Evolutionary conservation across 495 filamentous ascomycete species (phyloP), one percentile per base, ranked within the genome.

Genomic region (Aspergillus hancockii): DNA sequence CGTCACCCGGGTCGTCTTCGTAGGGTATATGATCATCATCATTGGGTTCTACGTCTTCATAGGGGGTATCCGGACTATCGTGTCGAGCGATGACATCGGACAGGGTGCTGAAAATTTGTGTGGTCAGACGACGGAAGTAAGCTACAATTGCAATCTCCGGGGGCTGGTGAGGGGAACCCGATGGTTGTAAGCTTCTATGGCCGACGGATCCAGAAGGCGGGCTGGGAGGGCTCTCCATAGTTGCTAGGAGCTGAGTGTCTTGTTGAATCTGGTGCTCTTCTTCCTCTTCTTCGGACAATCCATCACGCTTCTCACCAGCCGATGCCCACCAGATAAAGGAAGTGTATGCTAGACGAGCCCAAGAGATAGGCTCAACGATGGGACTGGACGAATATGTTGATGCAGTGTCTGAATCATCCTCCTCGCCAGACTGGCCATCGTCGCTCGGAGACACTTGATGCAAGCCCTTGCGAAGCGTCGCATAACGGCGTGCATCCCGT

Each of bases 291-390:
- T 80, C 72, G 6, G 71, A 68, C 23, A 77, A 64, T 19, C 67
- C 76, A 22, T 84, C 81, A 2, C 87, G 81, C 69, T 90, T 85
- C 72, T 98, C 94, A 49, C 94, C 94, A 0, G 94, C 94, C 1
- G 91, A 93, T 0, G 94, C 94, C 94, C 94, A 98, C 93, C 93
- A 98, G 76, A 97, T 93, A 78, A 97, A 97, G 4, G 89, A 88
- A 25, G 83, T 85, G 68, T 97, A 98, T 9, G 93, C 93, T 13
- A 96, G 82, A 8, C 90, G 90, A 0, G 91, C 80, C 94, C 93
- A 98, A n/a, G 88, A 90, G 38, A 86, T 77, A 0, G 91, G 87
- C 63, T 97, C 92, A 46, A 90, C 82, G 23, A 92, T 79, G 32
- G 74, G 53, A 51, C 74, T 76, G 30, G 77, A 76, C 34, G 80